Percentiles rank a stretch among this genome's conserved stretches.
These are phyloP conservation scores for Aspergillus cavernicola DNA, from an alignment of 495 filamentous ascomycete genomes.

Conservation along the genomic window DNA sequence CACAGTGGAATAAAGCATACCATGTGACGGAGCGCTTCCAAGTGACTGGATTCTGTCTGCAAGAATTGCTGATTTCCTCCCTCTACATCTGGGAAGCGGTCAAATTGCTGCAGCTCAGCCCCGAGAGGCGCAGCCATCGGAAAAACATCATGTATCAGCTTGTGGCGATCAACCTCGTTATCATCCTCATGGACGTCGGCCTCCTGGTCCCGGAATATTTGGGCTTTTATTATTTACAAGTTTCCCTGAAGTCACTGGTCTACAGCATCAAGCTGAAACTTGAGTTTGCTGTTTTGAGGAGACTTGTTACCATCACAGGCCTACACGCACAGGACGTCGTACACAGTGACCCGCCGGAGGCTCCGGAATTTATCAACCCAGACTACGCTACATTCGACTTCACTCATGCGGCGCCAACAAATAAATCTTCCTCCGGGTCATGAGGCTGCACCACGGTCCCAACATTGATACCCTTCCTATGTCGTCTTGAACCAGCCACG, in stretches of 20 bases:
- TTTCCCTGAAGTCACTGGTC: conserved; percentile 46
- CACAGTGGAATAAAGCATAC: too few relatives aligned
- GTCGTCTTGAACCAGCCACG: too few relatives aligned
- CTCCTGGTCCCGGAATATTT: conserved; percentile 45
- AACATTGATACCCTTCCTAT: too few relatives aligned
- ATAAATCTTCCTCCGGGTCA: too few relatives aligned
- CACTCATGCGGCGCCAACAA: too few relatives aligned
- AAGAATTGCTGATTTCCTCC: conserved; percentile 55
- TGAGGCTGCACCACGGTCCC: too few relatives aligned
- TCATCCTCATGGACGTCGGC: conserved; percentile 46
- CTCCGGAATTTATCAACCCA: too few relatives aligned
- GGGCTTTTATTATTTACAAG: conserved; percentile 45
- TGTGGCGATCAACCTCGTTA: conserved; percentile 45
- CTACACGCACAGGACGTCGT: too few relatives aligned
- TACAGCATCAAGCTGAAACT: conserved; percentile 54
- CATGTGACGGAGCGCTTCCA: too few relatives aligned
- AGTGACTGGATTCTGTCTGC: conserved; percentile 49
- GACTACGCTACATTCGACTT: too few relatives aligned
- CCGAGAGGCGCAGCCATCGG: conserved; percentile 12
- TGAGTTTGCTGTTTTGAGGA: conserved; percentile 51
- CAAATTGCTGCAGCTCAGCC: conserved; percentile 38
- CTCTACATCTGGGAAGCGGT: conserved; percentile 52
- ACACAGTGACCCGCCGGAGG: too few relatives aligned
- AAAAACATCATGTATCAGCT: conserved; percentile 40
- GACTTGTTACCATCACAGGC: too few relatives aligned